These are phyloP conservation scores for Pestalotiopsis sp. DNA, from an alignment of 2,329 filamentous ascomycete genomes.

Conservation along the genomic window DNA sequence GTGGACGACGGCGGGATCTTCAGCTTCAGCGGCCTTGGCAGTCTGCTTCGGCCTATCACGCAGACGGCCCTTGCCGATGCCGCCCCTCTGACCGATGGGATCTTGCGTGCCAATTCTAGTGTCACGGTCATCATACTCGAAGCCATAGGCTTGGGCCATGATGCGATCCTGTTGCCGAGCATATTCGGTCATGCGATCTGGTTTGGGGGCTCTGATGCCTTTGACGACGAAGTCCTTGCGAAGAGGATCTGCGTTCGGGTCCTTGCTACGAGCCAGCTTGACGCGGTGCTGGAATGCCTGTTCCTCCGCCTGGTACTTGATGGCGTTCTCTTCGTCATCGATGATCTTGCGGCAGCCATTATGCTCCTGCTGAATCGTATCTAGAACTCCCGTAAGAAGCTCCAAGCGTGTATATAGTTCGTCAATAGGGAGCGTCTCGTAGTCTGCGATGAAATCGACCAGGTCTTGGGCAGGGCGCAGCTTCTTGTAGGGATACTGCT, in stretches of 20 bases:
- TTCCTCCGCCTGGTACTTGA: conserved; percentile 52
- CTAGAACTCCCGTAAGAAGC: conserved; percentile 47
- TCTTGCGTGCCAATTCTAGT: conserved; percentile 63
- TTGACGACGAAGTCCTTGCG: conserved; percentile 58
- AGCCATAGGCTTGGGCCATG: conserved; percentile 63
- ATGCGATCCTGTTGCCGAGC: conserved; percentile 55
- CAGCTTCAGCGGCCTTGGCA: conserved; percentile 60
- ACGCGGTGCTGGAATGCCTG: conserved; percentile 40
- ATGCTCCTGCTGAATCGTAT: conserved; percentile 59
- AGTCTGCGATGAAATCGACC: conserved; percentile 49
- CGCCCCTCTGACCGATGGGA: conserved; percentile 58
- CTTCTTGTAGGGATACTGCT: conserved; percentile 51
- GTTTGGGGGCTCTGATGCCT: conserved; percentile 51
- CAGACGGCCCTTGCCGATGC: conserved; percentile 56
- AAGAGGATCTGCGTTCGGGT: conserved; percentile 44
- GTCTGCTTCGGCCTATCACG: conserved; percentile 62
- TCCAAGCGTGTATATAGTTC: conserved; percentile 50
- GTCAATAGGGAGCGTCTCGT: conserved; percentile 49
- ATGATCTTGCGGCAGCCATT: conserved; percentile 51
- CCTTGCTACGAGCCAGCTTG: conserved; percentile 44
- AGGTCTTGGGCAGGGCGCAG: conserved; percentile 55
- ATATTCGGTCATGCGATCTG: conserved; percentile 47
- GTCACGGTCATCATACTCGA: conserved; percentile 62
- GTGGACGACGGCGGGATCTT: conserved; percentile 46
- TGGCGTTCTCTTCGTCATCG: conserved; percentile 61